Evolutionary conservation across 441 rosid species (phyloP).

Genomic region (Euphorbia corollata): DNA sequence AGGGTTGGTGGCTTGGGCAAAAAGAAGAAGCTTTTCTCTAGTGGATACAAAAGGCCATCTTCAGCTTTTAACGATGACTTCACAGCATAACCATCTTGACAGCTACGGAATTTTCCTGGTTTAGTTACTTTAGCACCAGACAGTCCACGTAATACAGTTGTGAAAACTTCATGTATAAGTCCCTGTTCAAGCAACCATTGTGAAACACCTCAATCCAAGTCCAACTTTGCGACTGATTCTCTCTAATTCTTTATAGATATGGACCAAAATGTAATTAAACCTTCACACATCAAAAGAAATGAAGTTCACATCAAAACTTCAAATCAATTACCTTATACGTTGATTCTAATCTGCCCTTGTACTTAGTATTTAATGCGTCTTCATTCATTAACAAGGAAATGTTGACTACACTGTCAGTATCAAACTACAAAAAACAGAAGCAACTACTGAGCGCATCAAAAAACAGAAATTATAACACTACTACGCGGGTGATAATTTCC

Average conservation of each 20-base stretch:
- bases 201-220: no score
- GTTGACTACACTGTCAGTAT: constrained; percentile 62
- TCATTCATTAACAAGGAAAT: constrained; percentile 55
- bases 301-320: not conserved
- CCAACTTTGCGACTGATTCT: no score
- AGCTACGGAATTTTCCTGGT: constrained; percentile 94
- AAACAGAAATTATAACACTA: not conserved
- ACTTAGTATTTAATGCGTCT: constrained; percentile 69
- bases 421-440: constrained; percentile 45
- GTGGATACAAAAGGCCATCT: constrained; percentile 93
- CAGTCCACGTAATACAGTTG: constrained; percentile 70
- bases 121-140: constrained; percentile 95
- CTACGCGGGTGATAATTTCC: constrained; percentile 1
- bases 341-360: constrained; percentile 77
- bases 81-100: constrained; percentile 95
- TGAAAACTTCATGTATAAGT: constrained; percentile 88
- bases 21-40: constrained; percentile 95
- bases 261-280: not conserved
- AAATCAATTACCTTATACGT: constrained; percentile 61
- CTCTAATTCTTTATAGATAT: not conserved
- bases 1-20: constrained; percentile 96
- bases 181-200: constrained; percentile 40
- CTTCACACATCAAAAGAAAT: not conserved
- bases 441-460: constrained; percentile 1
- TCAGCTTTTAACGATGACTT: constrained; percentile 96